phyloP scores from a whole-genome alignment of 2,329 filamentous ascomycete species.

The Claviceps citrina region DNA sequence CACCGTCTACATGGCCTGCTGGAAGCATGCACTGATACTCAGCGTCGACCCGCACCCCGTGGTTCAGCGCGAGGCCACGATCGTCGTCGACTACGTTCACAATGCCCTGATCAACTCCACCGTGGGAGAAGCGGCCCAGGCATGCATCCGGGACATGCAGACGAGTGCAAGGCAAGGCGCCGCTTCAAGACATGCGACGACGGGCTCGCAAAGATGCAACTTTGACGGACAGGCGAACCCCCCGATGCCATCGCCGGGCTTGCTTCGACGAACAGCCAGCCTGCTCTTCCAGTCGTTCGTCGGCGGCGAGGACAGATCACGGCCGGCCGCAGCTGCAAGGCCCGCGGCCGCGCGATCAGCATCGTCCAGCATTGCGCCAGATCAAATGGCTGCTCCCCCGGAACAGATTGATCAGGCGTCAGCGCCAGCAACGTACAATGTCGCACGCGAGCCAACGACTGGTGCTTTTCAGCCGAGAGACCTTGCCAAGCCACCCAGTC shows the following conservation, averaged over 20 bases:
- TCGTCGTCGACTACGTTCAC: constrained; percentile 79
- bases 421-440: constrained; percentile 55
- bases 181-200: constrained; percentile 26
- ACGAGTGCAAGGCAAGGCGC: constrained; percentile 32
- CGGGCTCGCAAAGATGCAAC: constrained; percentile 28
- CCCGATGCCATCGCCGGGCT: constrained; percentile 38
- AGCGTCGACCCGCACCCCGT: constrained; percentile 91
- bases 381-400: constrained; percentile 39
- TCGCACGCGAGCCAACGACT: constrained; percentile 64
- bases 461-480: constrained; percentile 54
- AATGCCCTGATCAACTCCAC: constrained; percentile 62
- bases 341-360: constrained; percentile 16
- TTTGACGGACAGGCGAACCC: constrained; percentile 23
- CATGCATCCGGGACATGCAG: constrained; percentile 55
- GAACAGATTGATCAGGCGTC: constrained; percentile 58
- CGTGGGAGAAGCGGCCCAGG: constrained; percentile 53
- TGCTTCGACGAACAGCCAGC: constrained; percentile 49
- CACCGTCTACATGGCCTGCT: constrained; percentile 82
- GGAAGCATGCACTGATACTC: constrained; percentile 83
- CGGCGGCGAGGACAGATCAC: constrained; percentile 29
- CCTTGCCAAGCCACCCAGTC: constrained; percentile 38
- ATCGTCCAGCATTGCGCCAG: constrained; percentile 24
- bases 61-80: constrained; percentile 67
- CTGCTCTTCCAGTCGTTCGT: constrained; percentile 45
- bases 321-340: constrained; percentile 18